Conservation (phyloP, 176 grass and related monocot genomes). For the Zoysia pacifica region DNA sequence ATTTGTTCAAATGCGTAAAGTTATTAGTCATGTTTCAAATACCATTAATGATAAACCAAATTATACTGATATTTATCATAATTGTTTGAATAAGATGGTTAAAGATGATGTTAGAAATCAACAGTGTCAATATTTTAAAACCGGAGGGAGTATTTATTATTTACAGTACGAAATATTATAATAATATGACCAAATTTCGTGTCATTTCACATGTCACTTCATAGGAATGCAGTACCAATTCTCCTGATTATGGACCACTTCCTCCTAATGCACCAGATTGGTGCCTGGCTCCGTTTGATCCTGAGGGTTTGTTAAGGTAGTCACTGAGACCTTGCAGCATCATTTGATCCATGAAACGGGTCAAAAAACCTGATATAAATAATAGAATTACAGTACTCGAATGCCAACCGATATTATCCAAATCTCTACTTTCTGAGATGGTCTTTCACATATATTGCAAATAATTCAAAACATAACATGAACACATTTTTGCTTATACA, state of each 20-base stretch:
- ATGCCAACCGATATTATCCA: slow-evolving; percentile 9
- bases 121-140: no score
- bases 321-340: background rate
- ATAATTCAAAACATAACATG: slow-evolving; percentile 21
- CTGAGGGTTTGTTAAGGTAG: slow-evolving; percentile 92
- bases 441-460: slow-evolving; percentile 14
- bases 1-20: no score
- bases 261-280: slow-evolving; percentile 78
- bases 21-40: no score
- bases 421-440: background rate
- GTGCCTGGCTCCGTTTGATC: slow-evolving; percentile 94
- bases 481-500: slow-evolving; percentile 38
- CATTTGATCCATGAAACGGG: background rate
- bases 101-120: no score
- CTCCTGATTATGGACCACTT: slow-evolving; percentile 88
- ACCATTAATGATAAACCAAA: no score
- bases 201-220: slow-evolving; percentile 24
- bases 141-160: background rate
- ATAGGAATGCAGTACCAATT: slow-evolving; percentile 93
- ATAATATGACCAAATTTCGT: background rate
- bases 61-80: no score
- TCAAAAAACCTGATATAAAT: background rate
- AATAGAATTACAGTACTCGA: background rate
- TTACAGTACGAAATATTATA: background rate
- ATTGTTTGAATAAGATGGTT: no score